phyloP scores from a whole-genome alignment of 371 early-diverging fungal species.

The Syncephalis plumigaleata region DNA sequence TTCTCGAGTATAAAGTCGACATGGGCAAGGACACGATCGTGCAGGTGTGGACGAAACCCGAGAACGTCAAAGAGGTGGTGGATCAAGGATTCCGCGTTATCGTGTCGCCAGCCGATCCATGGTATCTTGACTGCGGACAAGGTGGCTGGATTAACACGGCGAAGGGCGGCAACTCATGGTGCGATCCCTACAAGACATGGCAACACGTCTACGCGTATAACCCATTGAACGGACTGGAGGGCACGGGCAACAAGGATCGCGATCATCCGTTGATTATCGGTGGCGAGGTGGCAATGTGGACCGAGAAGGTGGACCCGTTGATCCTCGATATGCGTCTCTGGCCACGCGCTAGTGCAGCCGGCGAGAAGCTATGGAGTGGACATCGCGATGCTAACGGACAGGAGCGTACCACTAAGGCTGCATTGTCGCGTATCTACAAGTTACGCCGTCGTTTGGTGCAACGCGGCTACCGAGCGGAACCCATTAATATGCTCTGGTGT shows the following conservation, averaged over 20 bases:
- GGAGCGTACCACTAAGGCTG: conserved; percentile 34
- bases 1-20: conserved; percentile 22
- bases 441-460: conserved; percentile 48
- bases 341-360: conserved; percentile 53
- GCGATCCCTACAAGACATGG: conserved; percentile 67
- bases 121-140: conserved; percentile 53
- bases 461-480: conserved; percentile 47
- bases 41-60: conserved; percentile 33
- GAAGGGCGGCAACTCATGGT: conserved; percentile 51
- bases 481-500: conserved; percentile 55
- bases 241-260: conserved; percentile 8
- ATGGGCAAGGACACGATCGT: conserved; percentile 24
- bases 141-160: conserved; percentile 28
- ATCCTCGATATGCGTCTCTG: conserved; percentile 46
- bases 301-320: conserved; percentile 46
- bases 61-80: conserved; percentile 24
- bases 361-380: conserved; percentile 63
- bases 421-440: conserved; percentile 47
- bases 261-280: conserved; percentile 9
- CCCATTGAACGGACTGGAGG: conserved; percentile 2
- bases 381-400: conserved; percentile 28
- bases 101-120: conserved; percentile 31
- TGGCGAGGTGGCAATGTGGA: conserved; percentile 49
- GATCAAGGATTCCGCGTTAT: conserved; percentile 31
- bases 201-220: conserved; percentile 61